Percentiles rank a stretch among this genome's conserved stretches.
phyloP scores from a whole-genome alignment of 2,329 filamentous ascomycete genomes.

The Plectosphaerella plurivora region DNA sequence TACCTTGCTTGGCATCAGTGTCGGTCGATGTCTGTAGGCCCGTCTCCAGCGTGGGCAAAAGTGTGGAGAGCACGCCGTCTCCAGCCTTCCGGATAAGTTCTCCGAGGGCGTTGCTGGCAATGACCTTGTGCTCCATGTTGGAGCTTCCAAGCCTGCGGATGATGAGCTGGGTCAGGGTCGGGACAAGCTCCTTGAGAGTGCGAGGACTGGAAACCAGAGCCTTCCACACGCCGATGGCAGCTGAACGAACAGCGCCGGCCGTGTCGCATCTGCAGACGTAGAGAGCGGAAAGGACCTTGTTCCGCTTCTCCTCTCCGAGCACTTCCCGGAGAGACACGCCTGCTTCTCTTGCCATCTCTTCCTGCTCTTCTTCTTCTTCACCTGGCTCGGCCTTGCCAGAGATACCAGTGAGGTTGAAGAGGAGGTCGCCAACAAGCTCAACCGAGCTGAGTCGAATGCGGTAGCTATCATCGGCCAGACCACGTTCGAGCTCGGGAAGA shows the following conservation, averaged over 20 bases:
- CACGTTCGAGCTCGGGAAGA: slow-evolving; percentile 89
- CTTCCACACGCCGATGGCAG: slow-evolving; percentile 94
- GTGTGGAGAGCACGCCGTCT: slow-evolving; percentile 81
- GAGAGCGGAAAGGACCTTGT: slow-evolving; percentile 93
- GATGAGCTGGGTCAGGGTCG: slow-evolving; percentile 89
- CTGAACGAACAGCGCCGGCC: slow-evolving; percentile 81
- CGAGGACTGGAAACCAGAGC: slow-evolving; percentile 87
- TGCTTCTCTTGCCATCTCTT: slow-evolving; percentile 74
- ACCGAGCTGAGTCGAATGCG: slow-evolving; percentile 98
- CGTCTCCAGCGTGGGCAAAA: slow-evolving; percentile 89
- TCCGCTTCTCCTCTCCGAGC: slow-evolving; percentile 91
- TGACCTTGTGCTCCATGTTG: slow-evolving; percentile 98
- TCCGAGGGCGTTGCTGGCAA: slow-evolving; percentile 93
- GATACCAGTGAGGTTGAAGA: slow-evolving; percentile 97
- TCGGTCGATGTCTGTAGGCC: slow-evolving; percentile 85
- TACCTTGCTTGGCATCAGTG: slow-evolving; percentile 91
- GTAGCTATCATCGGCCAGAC: slow-evolving; percentile 95
- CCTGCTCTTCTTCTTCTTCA: slow-evolving; percentile 77
- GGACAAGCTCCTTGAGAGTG: slow-evolving; percentile 91
- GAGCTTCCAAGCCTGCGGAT: slow-evolving; percentile 91
- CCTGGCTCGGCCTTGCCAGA: slow-evolving; percentile 72
- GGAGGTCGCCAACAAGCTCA: slow-evolving; percentile 89
- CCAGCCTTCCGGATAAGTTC: slow-evolving; percentile 97
- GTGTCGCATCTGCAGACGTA: slow-evolving; percentile 99
- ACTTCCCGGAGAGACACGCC: slow-evolving; percentile 90